Evolutionary conservation across 371 early-diverging fungal species (phyloP).

Genomic region (Zychaea mexicana): DNA sequence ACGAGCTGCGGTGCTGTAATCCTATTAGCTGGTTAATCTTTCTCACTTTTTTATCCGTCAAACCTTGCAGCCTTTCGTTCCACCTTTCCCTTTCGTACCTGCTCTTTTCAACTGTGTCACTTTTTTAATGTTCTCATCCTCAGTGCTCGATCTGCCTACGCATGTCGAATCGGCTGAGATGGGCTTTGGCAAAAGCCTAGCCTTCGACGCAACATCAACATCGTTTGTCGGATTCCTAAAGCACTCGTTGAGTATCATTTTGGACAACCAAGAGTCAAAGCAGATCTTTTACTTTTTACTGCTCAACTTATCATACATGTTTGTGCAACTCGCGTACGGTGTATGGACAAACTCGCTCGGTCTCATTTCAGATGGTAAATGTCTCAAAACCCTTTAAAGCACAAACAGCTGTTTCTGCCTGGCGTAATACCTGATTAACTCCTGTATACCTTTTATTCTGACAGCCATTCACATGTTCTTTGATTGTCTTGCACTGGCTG

Average conservation of each 20-base stretch:
- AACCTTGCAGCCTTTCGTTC: background rate
- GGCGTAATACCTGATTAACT: background rate
- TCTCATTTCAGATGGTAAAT: constrained; percentile 85
- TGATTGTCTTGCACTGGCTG: constrained; percentile 89
- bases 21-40: no score
- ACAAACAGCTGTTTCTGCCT: background rate
- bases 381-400: background rate
- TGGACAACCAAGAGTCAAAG: constrained; percentile 75
- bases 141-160: constrained; percentile 43
- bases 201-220: constrained; percentile 34
- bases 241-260: constrained; percentile 56
- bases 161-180: constrained; percentile 39
- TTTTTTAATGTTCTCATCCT: constrained; percentile 43
- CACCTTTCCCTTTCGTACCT: background rate
- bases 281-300: constrained; percentile 91
- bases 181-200: constrained; percentile 33
- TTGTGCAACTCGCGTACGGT: constrained; percentile 90
- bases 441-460: background rate
- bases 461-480: constrained; percentile 97
- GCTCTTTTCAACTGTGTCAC: no score
- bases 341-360: constrained; percentile 92
- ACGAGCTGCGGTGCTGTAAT: no score
- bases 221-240: constrained; percentile 36
- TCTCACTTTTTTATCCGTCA: no score
- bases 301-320: constrained; percentile 93